phyloP scores from a whole-genome alignment of 2,329 filamentous ascomycete genomes.

The Alternaria ethzedia region DNA sequence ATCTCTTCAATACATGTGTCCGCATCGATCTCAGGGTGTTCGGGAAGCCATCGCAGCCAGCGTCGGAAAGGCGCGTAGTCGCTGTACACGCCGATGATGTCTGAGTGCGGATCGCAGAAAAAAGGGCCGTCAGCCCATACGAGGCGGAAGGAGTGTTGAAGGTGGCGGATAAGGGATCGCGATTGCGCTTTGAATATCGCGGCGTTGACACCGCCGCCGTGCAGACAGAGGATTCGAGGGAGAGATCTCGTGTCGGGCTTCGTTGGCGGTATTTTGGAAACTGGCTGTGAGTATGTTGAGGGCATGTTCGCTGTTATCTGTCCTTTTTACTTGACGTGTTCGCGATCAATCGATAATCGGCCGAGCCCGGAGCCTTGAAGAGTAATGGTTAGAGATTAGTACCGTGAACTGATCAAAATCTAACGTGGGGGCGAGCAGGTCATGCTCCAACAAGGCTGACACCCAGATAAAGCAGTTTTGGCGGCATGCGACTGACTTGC shows the following conservation, averaged over 20 bases:
- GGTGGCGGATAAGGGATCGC: constrained; percentile 60
- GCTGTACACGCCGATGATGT: constrained; percentile 69
- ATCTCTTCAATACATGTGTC: constrained; percentile 56
- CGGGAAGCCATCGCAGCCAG: constrained; percentile 68
- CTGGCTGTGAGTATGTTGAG: constrained; percentile 5
- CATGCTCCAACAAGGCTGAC: neutral
- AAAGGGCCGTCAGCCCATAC: constrained; percentile 76
- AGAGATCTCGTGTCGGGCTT: constrained; percentile 39
- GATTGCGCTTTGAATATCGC: constrained; percentile 72
- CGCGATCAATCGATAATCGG: neutral
- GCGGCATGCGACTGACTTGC: neutral
- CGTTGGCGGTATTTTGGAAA: constrained; percentile 31
- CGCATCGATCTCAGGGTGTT: constrained; percentile 62
- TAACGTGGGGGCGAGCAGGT: neutral
- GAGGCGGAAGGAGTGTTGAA: constrained; percentile 68
- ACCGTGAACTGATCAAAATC: neutral
- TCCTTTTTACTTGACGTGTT: neutral
- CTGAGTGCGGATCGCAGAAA: constrained; percentile 65
- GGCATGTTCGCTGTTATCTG: neutral
- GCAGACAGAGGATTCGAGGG: constrained; percentile 79
- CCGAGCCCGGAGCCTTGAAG: neutral
- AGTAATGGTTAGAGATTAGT: neutral
- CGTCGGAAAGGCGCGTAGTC: constrained; percentile 69
- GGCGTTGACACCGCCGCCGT: constrained; percentile 78
- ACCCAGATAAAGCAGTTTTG: neutral